Evolutionary conservation across 2,329 filamentous ascomycete genomes (phyloP), one percentile per base, ranked within the genome.

Genomic region (Colletotrichum lentis): DNA sequence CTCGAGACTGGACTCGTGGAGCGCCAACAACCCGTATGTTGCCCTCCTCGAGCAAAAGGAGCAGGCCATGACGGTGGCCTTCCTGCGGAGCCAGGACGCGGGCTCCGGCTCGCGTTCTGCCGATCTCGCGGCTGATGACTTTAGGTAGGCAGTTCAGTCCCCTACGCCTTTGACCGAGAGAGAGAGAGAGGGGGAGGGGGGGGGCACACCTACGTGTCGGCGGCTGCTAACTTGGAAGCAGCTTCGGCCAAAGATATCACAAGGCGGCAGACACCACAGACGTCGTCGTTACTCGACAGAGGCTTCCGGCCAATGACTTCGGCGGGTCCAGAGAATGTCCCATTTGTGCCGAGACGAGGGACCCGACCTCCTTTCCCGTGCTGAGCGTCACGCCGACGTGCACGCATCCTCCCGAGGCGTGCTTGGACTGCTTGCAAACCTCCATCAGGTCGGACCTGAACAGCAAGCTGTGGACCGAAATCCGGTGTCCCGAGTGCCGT

Each of bases 401-500:
- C 69, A 71, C 54, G 2, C 80, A 81, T 57, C 20, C 74, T 1
- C 77, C 78, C 2, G 69, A 43, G 1, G 73, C 77, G 14, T 81
- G 80, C 41, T 71, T 77, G 11, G 74, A 74, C 18, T 81, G 80
- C 46, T 35, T 82, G 3, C 72, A 75, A 10, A 70, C 72, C 7
- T 79, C 76, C 2, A 80, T 82, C 44, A 71, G 71, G 27, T 73
- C 75, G 2, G 78, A 80, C 54, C 55, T 81, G 16, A 72, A 72
- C 37, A 74, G 55, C 69, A 77, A 76, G 24, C 64, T 77, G 2
- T 83, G 82, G 80, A 80, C 82, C 41, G 77, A 82, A 11, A 80
- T 88, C 47, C 76, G 76, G 52, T 89, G 86, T 59, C 85, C 85
- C 0, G 82, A 85, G 57, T 89, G 86, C 69, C 71, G 77, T 3